Conservation (phyloP, 345 rosid genomes). For the Eucalyptus pauciflora region DNA sequence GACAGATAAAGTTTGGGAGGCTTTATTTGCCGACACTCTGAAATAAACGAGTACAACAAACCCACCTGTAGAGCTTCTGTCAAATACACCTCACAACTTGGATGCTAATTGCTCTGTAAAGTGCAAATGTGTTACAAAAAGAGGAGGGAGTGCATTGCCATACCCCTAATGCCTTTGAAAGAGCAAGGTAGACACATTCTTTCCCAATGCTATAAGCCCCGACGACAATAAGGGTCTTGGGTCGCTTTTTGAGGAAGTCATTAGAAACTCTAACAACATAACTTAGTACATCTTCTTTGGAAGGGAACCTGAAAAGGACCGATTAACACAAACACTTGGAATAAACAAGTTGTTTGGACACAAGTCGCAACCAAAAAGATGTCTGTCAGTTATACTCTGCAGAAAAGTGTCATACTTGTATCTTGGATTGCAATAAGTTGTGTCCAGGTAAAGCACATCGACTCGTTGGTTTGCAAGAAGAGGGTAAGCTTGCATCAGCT, state of each 20-base stretch:
- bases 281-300: slow-evolving; percentile 59
- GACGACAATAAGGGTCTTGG: slow-evolving; percentile 56
- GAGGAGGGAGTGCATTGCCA: not conserved
- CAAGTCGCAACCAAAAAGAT: not conserved
- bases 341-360: not conserved
- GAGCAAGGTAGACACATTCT: slow-evolving; percentile 69
- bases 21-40: not conserved
- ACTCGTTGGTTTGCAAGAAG: slow-evolving; percentile 40
- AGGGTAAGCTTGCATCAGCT: slow-evolving; percentile 43
- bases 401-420: slow-evolving; percentile 36
- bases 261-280: slow-evolving; percentile 46
- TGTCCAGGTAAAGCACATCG: slow-evolving; percentile 61
- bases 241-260: slow-evolving; percentile 44
- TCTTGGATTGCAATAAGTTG: slow-evolving; percentile 75
- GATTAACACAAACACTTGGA: not conserved
- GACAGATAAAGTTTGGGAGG: not conserved
- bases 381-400: not conserved
- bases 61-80: not conserved
- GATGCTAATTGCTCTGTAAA: not conserved
- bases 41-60: not conserved
- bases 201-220: slow-evolving; percentile 87
- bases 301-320: slow-evolving; percentile 41
- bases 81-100: not conserved
- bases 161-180: slow-evolving; percentile 74
- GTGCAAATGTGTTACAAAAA: not conserved